These are phyloP conservation scores for Aspergillus sp. DNA, from an alignment of 2,329 filamentous ascomycete species.

Conservation along the genomic window DNA sequence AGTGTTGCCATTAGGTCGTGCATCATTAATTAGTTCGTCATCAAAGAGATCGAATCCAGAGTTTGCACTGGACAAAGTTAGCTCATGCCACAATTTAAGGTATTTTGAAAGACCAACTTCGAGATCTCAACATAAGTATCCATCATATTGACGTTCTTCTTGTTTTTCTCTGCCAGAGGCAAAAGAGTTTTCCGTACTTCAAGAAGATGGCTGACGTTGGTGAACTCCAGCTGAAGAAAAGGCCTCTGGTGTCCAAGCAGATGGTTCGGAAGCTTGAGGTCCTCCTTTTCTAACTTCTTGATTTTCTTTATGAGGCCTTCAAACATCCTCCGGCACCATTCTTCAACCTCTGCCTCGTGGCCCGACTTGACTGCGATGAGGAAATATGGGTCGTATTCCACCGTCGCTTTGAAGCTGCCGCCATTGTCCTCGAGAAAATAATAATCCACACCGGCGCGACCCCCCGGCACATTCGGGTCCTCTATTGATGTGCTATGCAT, in stretches of 20 bases:
- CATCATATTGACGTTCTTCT: constrained; percentile 93
- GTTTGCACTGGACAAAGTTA: constrained; percentile 59
- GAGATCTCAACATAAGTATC: constrained; percentile 97
- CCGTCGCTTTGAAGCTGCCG: constrained; percentile 88
- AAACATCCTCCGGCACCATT: constrained; percentile 79
- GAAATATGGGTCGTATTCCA: constrained; percentile 97
- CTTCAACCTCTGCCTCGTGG: constrained; percentile 88
- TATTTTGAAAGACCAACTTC: constrained; percentile 52
- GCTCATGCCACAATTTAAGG: constrained; percentile 2
- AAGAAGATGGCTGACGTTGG: constrained; percentile 82
- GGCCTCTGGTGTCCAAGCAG: constrained; percentile 85
- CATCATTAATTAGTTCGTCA: constrained; percentile 78
- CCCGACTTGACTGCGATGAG: constrained; percentile 85
- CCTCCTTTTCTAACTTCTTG: constrained; percentile 82
- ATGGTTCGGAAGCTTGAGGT: constrained; percentile 93
- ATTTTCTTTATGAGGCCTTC: constrained; percentile 81
- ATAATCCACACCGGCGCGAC: constrained; percentile 87
- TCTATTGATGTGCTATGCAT: constrained; percentile 86
- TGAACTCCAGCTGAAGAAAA: constrained; percentile 82
- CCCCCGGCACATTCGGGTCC: constrained; percentile 79
- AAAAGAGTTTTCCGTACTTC: constrained; percentile 80
- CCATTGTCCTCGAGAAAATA: constrained; percentile 94
- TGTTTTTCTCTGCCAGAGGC: constrained; percentile 94
- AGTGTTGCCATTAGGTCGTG: constrained; percentile 72
- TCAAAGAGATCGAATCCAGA: constrained; percentile 95